phyloP scores from a whole-genome alignment of 805 yeast species.

The Ogataea salicorniae region DNA sequence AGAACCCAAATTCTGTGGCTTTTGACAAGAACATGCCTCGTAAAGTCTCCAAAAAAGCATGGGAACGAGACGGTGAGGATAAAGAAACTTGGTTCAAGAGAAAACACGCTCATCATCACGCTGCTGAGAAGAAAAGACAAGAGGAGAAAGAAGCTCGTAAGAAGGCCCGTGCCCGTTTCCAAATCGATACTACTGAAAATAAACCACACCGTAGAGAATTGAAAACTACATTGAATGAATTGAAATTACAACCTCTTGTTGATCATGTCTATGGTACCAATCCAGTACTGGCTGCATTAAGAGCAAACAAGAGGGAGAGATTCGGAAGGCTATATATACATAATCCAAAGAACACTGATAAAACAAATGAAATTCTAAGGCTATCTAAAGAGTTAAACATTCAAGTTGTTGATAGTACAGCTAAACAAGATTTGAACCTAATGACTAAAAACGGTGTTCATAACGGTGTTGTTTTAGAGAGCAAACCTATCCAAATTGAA shows the following conservation, averaged over 20 bases:
- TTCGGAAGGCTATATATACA: constrained; percentile 49
- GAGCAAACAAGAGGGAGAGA: constrained; percentile 47
- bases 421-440: constrained; percentile 51
- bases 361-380: constrained; percentile 36
- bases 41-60: constrained; percentile 43
- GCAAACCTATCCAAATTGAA: constrained; percentile 44
- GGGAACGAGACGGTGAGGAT: constrained; percentile 58
- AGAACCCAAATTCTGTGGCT: constrained; percentile 6
- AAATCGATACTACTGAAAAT: constrained; percentile 1
- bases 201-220: constrained; percentile 4
- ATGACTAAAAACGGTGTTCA: constrained; percentile 68
- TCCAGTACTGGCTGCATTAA: constrained; percentile 66
- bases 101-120: constrained; percentile 65
- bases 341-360: constrained; percentile 28
- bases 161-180: constrained; percentile 6
- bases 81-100: constrained; percentile 59
- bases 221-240: constrained; percentile 11
- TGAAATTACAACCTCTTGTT: constrained; percentile 38
- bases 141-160: constrained; percentile 17
- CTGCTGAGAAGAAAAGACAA: constrained; percentile 34
- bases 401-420: constrained; percentile 24
- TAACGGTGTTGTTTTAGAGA: constrained; percentile 72
- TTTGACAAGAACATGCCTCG: constrained; percentile 43
- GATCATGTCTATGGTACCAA: constrained; percentile 78
- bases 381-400: constrained; percentile 43